A percentile compares a stretch with the other conserved stretches of the same genome.
Evolutionary conservation across 129 eudicot genomes (phyloP).

Genomic region (Calendula officinalis): DNA sequence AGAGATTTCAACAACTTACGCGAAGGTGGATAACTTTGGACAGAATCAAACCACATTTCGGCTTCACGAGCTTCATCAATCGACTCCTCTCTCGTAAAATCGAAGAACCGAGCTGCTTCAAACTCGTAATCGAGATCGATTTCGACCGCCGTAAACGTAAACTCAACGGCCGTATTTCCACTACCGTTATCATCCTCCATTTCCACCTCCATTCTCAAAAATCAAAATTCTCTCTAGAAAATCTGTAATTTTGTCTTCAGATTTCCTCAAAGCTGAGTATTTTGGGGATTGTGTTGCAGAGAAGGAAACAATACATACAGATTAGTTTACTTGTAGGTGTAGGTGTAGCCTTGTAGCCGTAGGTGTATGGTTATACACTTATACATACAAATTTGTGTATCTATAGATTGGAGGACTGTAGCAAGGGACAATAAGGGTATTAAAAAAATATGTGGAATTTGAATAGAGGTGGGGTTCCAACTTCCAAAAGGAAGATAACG

Average conservation of each 20-base stretch:
- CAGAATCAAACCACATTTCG: slow-evolving; percentile 70
- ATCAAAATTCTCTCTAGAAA: neutral
- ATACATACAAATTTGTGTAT: slow-evolving; percentile 32
- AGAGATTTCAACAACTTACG: slow-evolving; percentile 51
- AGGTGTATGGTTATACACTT: neutral
- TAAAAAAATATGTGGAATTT: slow-evolving; percentile 26
- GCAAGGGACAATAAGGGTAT: slow-evolving; percentile 28
- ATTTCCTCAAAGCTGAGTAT: slow-evolving; percentile 9
- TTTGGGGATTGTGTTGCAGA: slow-evolving; percentile 30
- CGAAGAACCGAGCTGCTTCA: slow-evolving; percentile 75
- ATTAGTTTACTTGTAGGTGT: slow-evolving; percentile 12
- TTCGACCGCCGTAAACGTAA: slow-evolving; percentile 68
- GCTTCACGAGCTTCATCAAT: slow-evolving; percentile 54
- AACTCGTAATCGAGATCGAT: slow-evolving; percentile 88
- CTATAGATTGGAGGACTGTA: slow-evolving; percentile 19
- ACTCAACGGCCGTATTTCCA: slow-evolving; percentile 34
- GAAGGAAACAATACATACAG: slow-evolving; percentile 17
- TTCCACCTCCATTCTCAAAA: slow-evolving; percentile 33
- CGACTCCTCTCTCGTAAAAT: slow-evolving; percentile 67
- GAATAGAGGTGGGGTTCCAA: slow-evolving; percentile 29
- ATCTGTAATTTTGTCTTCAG: slow-evolving; percentile 20
- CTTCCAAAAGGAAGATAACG: slow-evolving; percentile 28
- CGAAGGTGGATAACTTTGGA: slow-evolving; percentile 74
- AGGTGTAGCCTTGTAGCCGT: neutral
- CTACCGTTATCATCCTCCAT: slow-evolving; percentile 32